Evolutionary conservation across 2,329 filamentous ascomycete genomes (phyloP), one percentile per base, ranked within the genome.

Genomic region (Sporothrix dimorphospora): DNA sequence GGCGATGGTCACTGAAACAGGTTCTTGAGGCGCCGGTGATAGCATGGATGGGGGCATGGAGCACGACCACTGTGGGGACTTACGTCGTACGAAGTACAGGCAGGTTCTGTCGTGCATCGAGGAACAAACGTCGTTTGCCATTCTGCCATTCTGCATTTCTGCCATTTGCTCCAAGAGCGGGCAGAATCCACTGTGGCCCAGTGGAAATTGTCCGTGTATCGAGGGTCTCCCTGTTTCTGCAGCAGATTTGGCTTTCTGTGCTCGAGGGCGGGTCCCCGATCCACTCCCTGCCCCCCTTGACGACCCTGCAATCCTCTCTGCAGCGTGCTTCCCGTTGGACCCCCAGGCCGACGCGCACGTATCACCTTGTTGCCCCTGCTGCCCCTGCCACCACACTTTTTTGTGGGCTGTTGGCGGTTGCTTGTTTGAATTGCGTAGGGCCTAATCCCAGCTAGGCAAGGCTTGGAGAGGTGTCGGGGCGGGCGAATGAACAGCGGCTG

Each of bases 241-340:
- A 71, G 57, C 69, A 65, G n/a, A 42, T 40, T 38, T 40, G 42
- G 59, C 38, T 27, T 16, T 42, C 19, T 27, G n/a, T 45, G 40
- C 59, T 65, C 21, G n/a, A 27, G 34, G 34, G 38, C 59, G 57
- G 57, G 38, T 14, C 59, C 59, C 11, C 42, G 24, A n/a, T 19
- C 11, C 27, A 42, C 21, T 38, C 2, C 55, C 27, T 49, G 42
- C 27, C 42, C 19, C 12, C 7, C 34, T 24, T 8, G 5, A 12
- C 12, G 16, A 24, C 47, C 69, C 38, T 45, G 19, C 45, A 42
- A 59, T 45, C 27, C 53, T 42, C 49, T 55, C 57, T 70, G 57
- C 59, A 49, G 40, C 69, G 42, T 70, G 57, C 69, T 71, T 45
- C 42, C 40, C 69, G 45, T 55, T 47, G 45, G 69, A 65, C 69